Conservation (phyloP, 2,329 filamentous ascomycete genomes). For the Alternaria postmessia region DNA sequence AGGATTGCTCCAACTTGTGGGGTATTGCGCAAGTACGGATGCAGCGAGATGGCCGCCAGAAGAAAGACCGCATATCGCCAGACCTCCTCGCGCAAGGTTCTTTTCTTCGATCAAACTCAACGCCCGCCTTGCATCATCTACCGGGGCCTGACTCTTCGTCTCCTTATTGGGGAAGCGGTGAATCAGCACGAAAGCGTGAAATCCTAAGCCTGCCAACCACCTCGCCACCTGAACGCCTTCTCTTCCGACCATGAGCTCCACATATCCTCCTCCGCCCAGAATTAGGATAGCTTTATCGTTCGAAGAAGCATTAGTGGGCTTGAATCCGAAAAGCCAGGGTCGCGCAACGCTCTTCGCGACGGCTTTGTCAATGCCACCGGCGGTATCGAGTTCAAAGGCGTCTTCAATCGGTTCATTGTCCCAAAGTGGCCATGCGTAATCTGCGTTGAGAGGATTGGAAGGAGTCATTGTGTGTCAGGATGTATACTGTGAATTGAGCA, state of each 20-base stretch:
- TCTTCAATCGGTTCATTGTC: slow-evolving; percentile 13
- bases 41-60: slow-evolving; percentile 31
- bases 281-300: slow-evolving; percentile 17
- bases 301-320: background rate
- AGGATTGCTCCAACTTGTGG: background rate
- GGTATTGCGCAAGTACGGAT: slow-evolving; percentile 22
- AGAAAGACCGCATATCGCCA: slow-evolving; percentile 25
- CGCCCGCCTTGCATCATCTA: slow-evolving; percentile 26
- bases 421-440: slow-evolving; percentile 19
- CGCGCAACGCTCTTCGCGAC: slow-evolving; percentile 24
- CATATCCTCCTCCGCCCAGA: slow-evolving; percentile 29
- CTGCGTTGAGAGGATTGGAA: slow-evolving; percentile 2
- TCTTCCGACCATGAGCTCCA: slow-evolving; percentile 29
- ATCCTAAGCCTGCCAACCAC: slow-evolving; percentile 26
- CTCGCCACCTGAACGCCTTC: slow-evolving; percentile 29
- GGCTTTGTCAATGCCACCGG: slow-evolving; percentile 14
- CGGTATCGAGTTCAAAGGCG: slow-evolving; percentile 14
- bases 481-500: background rate
- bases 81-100: background rate
- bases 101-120: slow-evolving; percentile 15
- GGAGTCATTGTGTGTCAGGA: background rate
- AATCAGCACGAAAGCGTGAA: slow-evolving; percentile 28
- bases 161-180: slow-evolving; percentile 28
- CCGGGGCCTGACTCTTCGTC: slow-evolving; percentile 20
- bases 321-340: slow-evolving; percentile 26